Base-by-base conservation (phyloP, 1,284 basidiomycete species). In the Irpex lacteus region DNA sequence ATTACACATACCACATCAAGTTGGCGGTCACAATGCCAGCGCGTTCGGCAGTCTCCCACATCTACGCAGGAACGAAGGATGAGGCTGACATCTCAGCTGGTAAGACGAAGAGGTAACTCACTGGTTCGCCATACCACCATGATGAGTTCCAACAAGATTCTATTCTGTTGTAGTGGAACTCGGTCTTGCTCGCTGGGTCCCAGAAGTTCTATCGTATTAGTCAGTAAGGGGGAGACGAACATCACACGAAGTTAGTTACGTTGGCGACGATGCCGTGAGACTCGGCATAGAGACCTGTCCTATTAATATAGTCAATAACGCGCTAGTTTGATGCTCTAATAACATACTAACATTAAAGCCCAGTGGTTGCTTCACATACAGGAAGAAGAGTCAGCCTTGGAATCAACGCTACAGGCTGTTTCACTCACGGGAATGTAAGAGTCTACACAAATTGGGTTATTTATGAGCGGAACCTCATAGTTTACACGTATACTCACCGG, bases 51-150 rank as follows among this genome's bases (percentile, higher is more conserved):
- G 94, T 95, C 70, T 94, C 92, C 95, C 95, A 97, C 82, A 96
- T 89, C 92, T 63, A 60, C 38, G 11, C 49, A 36, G 4, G 9
- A 5, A 26, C 21, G 21, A 26, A 3, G 4, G 4, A 32, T 32
- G 32, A 38, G 18, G 1, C 56, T 8, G 32, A 34, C 32, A 34
- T 9, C 40, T n/a, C 13, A 15, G 49, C n/a, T n/a, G n/a, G 7
- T 18, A 47, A 8, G 9, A 34, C n/a, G n/a, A 56, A 9, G 47
- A 19, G 21, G 38, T 40, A n/a, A 75, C 89, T 69, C 69, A 94
- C 92, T 37, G 95, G 94, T 73, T 96, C 93, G 57, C 95, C 95
- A 40, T 83, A 76, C 95, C 95, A 96, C 93, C 95, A 97, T 1
- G 78, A 71, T 0, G 89, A 72, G 65, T 87, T 82, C 87, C 88